These are phyloP conservation scores for Penicillium egyptiacum DNA, from an alignment of 495 filamentous ascomycete genomes.

Conservation along the genomic window DNA sequence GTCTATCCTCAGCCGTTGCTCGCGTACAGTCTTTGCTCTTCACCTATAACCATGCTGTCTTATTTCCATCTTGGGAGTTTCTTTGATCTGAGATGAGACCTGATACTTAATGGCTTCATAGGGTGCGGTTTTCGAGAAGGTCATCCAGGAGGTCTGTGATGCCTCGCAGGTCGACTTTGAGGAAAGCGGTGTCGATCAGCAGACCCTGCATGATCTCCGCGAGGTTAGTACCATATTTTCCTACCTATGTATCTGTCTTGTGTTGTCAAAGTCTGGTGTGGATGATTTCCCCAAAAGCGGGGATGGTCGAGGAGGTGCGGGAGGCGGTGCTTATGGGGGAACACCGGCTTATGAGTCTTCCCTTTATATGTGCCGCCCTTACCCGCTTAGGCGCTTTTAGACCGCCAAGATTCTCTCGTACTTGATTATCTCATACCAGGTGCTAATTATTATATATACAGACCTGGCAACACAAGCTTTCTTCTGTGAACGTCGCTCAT, in stretches of 20 bases:
- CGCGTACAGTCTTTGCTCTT: background rate
- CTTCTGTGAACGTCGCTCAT: constrained; percentile 72
- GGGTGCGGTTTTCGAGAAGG: constrained; percentile 81
- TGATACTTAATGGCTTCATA: constrained; percentile 43
- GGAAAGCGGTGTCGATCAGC: constrained; percentile 86
- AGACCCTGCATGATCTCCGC: constrained; percentile 78
- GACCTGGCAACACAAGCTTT: constrained; percentile 92
- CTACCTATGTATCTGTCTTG: constrained; percentile 18
- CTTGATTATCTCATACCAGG: constrained; percentile 16
- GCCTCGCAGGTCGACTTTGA: constrained; percentile 92
- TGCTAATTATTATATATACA: constrained; percentile 42
- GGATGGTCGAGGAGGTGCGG: constrained; percentile 39
- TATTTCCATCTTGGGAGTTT: too few species aligned
- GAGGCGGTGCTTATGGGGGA: constrained; percentile 44
- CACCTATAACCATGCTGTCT: background rate
- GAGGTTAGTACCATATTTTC: constrained; percentile 57
- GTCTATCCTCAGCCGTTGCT: constrained; percentile 19
- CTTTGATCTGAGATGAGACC: constrained; percentile 19
- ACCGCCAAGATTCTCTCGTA: constrained; percentile 30
- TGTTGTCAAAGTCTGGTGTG: constrained; percentile 15
- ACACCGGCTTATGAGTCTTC: constrained; percentile 41
- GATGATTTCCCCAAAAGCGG: constrained; percentile 32
- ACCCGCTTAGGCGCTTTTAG: constrained; percentile 33
- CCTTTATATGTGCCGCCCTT: constrained; percentile 46
- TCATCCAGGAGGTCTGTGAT: constrained; percentile 90